phyloP scores from a whole-genome alignment of 257 asterid genomes.

The Salvia splendens region DNA sequence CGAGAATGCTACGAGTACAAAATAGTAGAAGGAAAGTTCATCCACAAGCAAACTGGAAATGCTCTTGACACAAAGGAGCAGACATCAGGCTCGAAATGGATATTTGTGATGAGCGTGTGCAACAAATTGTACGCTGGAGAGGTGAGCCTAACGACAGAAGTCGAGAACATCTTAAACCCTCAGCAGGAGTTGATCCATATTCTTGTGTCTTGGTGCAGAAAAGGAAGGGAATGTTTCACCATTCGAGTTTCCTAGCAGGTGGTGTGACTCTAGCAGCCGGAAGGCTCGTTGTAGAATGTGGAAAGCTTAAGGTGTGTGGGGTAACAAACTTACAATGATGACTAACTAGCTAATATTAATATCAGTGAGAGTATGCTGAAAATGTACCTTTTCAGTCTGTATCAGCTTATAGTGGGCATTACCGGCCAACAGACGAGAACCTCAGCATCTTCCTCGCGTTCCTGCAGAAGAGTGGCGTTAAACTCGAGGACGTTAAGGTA shows the following conservation, averaged over 20 bases:
- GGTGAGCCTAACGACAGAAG: conserved; percentile 36
- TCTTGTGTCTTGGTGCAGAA: conserved; percentile 43
- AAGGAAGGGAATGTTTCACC: conserved; percentile 71
- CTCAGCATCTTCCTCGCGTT: conserved; percentile 44
- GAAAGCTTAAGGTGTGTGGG: conserved; percentile 59
- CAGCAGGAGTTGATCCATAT: neutral
- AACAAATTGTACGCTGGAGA: conserved; percentile 59
- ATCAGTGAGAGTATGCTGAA: neutral
- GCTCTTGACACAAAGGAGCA: conserved; percentile 55
- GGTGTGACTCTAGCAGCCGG: conserved; percentile 81
- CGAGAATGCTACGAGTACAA: conserved; percentile 59
- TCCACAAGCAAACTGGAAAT: conserved; percentile 52
- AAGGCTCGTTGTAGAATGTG: conserved; percentile 58
- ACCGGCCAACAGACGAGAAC: conserved; percentile 50
- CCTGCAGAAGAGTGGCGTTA: conserved; percentile 43
- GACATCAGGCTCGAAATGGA: conserved; percentile 56
- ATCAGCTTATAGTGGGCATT: conserved; percentile 55
- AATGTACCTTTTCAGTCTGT: conserved; percentile 41
- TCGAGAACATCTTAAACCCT: neutral
- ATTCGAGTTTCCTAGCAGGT: conserved; percentile 85
- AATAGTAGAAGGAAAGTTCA: conserved; percentile 51
- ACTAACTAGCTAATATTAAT: neutral
- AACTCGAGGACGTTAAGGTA: conserved; percentile 52
- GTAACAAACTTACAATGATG: neutral
- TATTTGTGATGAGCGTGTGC: conserved; percentile 75